Base-by-base conservation (phyloP, 202 grass and related monocot species). In the Carex arenaria region DNA sequence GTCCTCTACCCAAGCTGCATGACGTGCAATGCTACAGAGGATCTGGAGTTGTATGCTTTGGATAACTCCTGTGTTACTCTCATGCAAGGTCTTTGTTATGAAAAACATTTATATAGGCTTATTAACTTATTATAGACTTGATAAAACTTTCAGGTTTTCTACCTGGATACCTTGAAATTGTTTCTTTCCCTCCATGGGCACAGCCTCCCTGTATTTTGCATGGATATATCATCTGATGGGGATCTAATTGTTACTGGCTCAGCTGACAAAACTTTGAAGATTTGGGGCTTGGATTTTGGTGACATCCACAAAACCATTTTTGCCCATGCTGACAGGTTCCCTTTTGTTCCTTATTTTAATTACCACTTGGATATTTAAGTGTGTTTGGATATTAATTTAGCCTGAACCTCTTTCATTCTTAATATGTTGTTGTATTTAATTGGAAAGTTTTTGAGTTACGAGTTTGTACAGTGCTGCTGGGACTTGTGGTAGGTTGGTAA, bases 241-340 rank as follows among this genome's bases (percentile, higher is more conserved):
- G 71, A 86, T 87, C 82, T 98, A 81, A 88, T 98, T 85, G 92
- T 98, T 67, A 98, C 90, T 73, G 95, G 92, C 34, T 98, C 95
- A 2, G 92, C 95, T 11, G 95, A 98, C 83, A 98, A 98, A 91
- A 98, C 92, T 86, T 61, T 98, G 83, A 98, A 91, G 78, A 98
- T 98, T 54, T 98, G 92, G 95, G 92, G 95, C 88, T 85, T 98
- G 87, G 95, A 98, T 89, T 98, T 98, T 81, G 95, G 95, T 70
- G 95, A 98, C 83, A 93, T 91, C 72, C 95, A 94, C 73, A 94
- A 72, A 79, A 93, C 92, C 45, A 93, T 98, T 82, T 98, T 98
- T 86, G 92, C 92, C 73, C 95, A 98, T 75, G 75, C 87, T 18
- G 95, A 98, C 86, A 95, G 91, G 95, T 98, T 23, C 43, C 28